Percentiles rank a stretch among this genome's conserved stretches.
phyloP scores from a whole-genome alignment of 176 grass and related monocot species.

The Triticum dicoccoides region DNA sequence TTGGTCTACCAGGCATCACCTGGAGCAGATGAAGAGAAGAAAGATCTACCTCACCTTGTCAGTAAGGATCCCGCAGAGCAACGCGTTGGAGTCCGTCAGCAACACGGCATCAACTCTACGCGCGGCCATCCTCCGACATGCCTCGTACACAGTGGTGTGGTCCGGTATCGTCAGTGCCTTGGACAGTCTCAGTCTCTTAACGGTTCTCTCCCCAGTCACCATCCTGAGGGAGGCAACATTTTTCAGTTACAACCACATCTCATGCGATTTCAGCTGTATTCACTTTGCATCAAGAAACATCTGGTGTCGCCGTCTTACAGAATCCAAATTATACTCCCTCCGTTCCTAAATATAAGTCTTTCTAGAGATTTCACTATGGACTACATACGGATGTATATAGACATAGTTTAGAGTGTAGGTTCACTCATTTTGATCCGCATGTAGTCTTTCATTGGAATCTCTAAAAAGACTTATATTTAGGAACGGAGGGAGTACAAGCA shows the following conservation, averaged over 20 bases:
- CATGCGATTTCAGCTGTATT: background rate
- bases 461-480: no score
- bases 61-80: constrained; percentile 92
- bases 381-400: no score
- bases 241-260: background rate
- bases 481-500: background rate
- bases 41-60: constrained; percentile 67
- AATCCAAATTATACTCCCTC: background rate
- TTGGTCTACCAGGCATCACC: background rate
- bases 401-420: no score
- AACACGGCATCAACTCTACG: constrained; percentile 78
- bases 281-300: background rate
- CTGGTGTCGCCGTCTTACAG: background rate
- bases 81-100: constrained; percentile 90
- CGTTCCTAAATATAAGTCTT: no score
- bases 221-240: constrained; percentile 10
- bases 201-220: constrained; percentile 69
- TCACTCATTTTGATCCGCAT: no score
- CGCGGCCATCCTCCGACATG: constrained; percentile 82
- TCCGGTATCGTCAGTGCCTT: constrained; percentile 97
- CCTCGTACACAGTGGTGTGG: constrained; percentile 66
- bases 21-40: background rate
- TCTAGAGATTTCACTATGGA: no score
- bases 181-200: constrained; percentile 84
- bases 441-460: no score